Base-by-base conservation (phyloP, 2,329 filamentous ascomycete genomes). In the Aspergillus sp. region DNA sequence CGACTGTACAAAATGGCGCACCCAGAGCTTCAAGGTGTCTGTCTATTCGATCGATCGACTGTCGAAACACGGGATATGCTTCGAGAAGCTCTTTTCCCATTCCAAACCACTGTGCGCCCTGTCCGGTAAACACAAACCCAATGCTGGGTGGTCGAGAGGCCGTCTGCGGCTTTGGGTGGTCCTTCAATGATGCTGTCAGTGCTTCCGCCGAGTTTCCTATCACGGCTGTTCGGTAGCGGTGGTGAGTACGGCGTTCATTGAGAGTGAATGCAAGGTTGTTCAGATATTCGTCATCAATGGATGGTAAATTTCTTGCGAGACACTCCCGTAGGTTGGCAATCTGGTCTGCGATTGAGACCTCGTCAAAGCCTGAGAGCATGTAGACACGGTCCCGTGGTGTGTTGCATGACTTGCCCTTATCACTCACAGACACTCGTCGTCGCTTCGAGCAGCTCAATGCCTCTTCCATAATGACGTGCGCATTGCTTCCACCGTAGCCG, bases 401-500 rank as follows among this genome's bases (percentile, higher is more conserved):
- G 8, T 5, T 57, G 42, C 26, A 30, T 9, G 26, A 2, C 26
- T 30, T 30, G 26, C 3, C 10, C 8, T 30, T 30, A 30, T 30
- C 26, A 11, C 10, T 24, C 22, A 24, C 26, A 11, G 26, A 30
- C 26, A 4, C 26, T 30, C 26, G 8, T 11, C 26, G 9, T 4
- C 26, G 9, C 2, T 8, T 30, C 6, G 26, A 30, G 24, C 56
- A 58, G 3, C 56, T 49, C 3, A 35, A 16, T 4, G 58, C 45
- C 40, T 65, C 60, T 49, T 72, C 69, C 4, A 79, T 54, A 13
- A 79, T 71, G 3, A 66, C 64, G 52, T 79, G 76, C 0, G 70
- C 72, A 52, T 78, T 79, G 14, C 72, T 71, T 36, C 76, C 77
- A 14, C 76, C 76, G 20, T 74, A 77, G 2, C 76, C 76, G 50